Percentiles rank a stretch among this genome's conserved stretches.
phyloP scores from a whole-genome alignment of 495 filamentous ascomycete genomes.

The Neurospora africana region DNA sequence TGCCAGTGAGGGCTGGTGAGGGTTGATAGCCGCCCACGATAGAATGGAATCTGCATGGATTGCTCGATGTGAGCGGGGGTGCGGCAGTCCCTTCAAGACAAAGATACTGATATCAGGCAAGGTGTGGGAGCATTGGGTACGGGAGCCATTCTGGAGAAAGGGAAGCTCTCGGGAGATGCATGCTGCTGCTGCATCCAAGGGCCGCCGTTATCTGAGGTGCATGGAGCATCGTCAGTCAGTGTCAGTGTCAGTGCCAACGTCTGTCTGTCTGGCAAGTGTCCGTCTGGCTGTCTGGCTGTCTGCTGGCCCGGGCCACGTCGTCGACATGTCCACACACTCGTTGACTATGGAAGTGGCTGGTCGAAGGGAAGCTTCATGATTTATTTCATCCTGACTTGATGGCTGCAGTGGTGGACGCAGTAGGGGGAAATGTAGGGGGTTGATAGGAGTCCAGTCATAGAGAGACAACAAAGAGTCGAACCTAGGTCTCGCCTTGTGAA shows the following conservation, averaged over 20 bases:
- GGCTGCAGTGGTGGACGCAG: background rate
- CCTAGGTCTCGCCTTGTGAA: background rate
- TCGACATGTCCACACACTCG: background rate
- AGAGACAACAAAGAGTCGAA: background rate
- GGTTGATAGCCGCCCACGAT: background rate
- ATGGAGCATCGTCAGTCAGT: background rate
- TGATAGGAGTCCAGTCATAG: background rate
- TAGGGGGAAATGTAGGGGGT: background rate
- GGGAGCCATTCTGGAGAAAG: background rate
- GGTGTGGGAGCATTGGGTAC: background rate
- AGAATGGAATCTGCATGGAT: background rate
- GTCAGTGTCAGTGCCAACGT: background rate
- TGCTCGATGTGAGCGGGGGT: background rate
- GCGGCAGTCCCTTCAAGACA: background rate
- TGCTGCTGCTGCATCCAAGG: background rate
- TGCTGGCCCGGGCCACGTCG: background rate
- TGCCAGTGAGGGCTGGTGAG: background rate
- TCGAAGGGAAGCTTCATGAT: background rate
- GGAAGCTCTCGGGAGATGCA: background rate
- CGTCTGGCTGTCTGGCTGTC: background rate
- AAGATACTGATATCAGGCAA: background rate
- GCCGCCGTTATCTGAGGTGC: background rate
- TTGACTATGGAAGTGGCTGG: background rate
- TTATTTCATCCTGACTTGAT: background rate
- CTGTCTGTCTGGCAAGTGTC: background rate